Evolutionary conservation across 2,329 filamentous ascomycete genomes (phyloP).

Genomic region (Diaporthe ampelina): DNA sequence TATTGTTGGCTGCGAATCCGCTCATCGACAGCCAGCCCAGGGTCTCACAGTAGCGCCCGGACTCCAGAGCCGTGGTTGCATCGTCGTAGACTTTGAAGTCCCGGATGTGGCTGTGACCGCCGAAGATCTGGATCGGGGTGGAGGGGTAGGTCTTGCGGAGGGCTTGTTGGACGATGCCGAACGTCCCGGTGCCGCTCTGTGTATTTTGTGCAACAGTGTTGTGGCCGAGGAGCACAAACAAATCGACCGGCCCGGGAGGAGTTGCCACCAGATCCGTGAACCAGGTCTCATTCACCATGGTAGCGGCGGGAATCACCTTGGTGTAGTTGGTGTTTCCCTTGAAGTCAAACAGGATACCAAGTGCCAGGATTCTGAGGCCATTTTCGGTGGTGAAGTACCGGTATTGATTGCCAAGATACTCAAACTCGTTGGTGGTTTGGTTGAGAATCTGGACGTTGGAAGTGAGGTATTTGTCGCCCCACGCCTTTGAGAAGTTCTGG

Average conservation of each 20-base stretch:
- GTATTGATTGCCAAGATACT: constrained; percentile 59
- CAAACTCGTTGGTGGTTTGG: constrained; percentile 53
- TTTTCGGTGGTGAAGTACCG: constrained; percentile 59
- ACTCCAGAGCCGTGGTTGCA: constrained; percentile 72
- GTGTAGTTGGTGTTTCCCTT: constrained; percentile 73
- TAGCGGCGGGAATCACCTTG: constrained; percentile 69
- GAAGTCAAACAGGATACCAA: constrained; percentile 61
- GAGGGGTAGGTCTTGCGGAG: constrained; percentile 70
- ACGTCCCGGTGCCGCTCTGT: constrained; percentile 60
- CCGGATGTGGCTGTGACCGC: constrained; percentile 74
- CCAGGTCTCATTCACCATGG: constrained; percentile 68
- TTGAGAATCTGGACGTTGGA: constrained; percentile 61
- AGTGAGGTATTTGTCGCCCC: constrained; percentile 60
- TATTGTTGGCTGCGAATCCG: constrained; percentile 65
- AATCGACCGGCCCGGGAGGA: constrained; percentile 66
- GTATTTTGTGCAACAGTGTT: constrained; percentile 67
- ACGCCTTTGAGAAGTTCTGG: constrained; percentile 70
- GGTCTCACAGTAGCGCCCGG: constrained; percentile 77
- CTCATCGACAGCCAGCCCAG: constrained; percentile 76
- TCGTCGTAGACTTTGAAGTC: constrained; percentile 76
- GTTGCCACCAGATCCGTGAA: constrained; percentile 70
- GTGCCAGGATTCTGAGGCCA: constrained; percentile 60
- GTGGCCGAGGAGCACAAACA: constrained; percentile 75
- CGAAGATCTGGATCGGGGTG: constrained; percentile 75
- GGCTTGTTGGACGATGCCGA: constrained; percentile 64